phyloP scores from a whole-genome alignment of 2,329 filamentous ascomycete genomes.

The Chrysoporthe cubensis region DNA sequence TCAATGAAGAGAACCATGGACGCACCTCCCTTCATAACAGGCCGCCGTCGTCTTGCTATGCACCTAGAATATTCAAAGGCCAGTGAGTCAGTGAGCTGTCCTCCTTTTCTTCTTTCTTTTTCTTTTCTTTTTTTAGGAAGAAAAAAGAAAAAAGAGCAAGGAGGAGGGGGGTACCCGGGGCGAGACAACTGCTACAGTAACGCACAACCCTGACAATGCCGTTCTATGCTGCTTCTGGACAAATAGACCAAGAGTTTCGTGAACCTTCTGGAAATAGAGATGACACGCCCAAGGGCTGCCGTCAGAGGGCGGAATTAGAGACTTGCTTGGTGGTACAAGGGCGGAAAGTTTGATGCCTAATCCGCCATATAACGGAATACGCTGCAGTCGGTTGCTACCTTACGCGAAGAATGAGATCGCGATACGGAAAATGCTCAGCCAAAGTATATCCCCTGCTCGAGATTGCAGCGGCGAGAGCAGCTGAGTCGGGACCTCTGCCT shows the following conservation, averaged over 20 bases:
- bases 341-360: conserved; percentile 17
- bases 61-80: no score
- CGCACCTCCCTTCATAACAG: no score
- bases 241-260: neutral
- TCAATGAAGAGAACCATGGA: neutral
- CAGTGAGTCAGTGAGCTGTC: no score
- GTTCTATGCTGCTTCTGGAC: neutral
- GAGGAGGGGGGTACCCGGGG: no score
- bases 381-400: conserved; percentile 9
- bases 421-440: conserved; percentile 8
- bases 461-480: neutral
- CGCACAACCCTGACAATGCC: neutral
- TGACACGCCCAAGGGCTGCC: conserved; percentile 5
- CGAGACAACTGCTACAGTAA: no score
- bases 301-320: conserved; percentile 22
- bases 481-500: neutral
- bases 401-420: conserved; percentile 18
- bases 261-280: neutral
- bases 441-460: neutral
- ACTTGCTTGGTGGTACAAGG: conserved; percentile 16
- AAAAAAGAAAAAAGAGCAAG: neutral
- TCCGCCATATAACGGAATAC: neutral
- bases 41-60: no score
- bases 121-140: neutral
- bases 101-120: no score